These are phyloP conservation scores for Salisapilia sapeloensis DNA, from an alignment of 352 stramenopile species.

Conservation along the genomic window DNA sequence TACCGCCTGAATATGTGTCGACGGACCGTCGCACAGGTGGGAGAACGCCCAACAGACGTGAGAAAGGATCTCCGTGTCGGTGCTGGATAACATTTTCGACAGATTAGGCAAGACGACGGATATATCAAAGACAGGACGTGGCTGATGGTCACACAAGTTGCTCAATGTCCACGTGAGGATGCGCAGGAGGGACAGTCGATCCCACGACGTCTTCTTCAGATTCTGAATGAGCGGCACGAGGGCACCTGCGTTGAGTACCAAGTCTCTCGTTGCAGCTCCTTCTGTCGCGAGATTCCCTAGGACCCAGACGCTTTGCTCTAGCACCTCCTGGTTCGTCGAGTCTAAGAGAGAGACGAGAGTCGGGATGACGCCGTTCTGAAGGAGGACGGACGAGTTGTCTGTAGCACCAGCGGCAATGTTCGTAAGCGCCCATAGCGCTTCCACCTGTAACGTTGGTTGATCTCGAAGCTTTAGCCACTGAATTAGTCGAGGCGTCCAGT, in stretches of 20 bases:
- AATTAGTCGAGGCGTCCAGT: conserved; percentile 75
- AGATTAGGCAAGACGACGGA: conserved; percentile 76
- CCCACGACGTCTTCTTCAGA: conserved; percentile 74
- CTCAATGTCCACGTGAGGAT: conserved; percentile 88
- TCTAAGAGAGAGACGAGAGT: conserved; percentile 83
- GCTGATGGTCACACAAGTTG: conserved; percentile 86
- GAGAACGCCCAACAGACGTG: conserved; percentile 94
- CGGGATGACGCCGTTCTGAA: conserved; percentile 86
- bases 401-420: conserved; percentile 88
- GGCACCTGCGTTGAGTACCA: conserved; percentile 74
- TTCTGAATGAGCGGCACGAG: conserved; percentile 77
- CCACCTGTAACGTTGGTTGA: conserved; percentile 76
- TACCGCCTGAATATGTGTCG: conserved; percentile 91
- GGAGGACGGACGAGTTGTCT: conserved; percentile 83
- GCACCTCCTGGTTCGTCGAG: conserved; percentile 83
- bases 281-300: conserved; percentile 85
- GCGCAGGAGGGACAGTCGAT: conserved; percentile 70
- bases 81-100: conserved; percentile 84
- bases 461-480: conserved; percentile 70
- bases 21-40: conserved; percentile 94
- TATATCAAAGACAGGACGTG: conserved; percentile 79
- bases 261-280: conserved; percentile 72
- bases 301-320: conserved; percentile 89
- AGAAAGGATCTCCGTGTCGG: conserved; percentile 90
- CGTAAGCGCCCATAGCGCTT: conserved; percentile 89